A percentile compares a stretch with the other conserved stretches of the same genome.
Conservation (phyloP, 345 rosid species). For the Bretschneidera sinensis region DNA sequence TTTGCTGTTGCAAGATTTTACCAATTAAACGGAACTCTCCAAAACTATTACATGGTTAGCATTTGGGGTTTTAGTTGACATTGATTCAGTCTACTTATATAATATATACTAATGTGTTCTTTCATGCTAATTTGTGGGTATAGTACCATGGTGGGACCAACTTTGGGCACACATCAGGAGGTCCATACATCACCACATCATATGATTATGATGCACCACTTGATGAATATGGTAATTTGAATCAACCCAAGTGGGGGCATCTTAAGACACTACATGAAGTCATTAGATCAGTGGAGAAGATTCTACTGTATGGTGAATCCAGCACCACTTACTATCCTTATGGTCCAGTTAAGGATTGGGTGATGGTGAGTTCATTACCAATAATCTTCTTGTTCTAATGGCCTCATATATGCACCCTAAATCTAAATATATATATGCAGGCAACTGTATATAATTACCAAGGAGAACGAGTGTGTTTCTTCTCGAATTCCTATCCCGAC, state of each 20-base stretch:
- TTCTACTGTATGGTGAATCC: neutral
- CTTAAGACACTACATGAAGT: conserved; percentile 17
- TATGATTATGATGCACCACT: conserved; percentile 43
- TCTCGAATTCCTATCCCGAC: neutral
- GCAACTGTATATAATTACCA: conserved; percentile 10
- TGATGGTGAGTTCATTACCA: neutral
- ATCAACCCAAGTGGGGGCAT: conserved; percentile 32
- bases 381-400: no score
- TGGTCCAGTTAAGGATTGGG: neutral
- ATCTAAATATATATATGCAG: no score
- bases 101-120: no score
- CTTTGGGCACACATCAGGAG: conserved; percentile 34
- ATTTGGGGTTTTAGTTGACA: neutral
- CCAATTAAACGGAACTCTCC: conserved; percentile 35
- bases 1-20: conserved; percentile 45
- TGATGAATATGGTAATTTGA: conserved; percentile 34
- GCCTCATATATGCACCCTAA: no score
- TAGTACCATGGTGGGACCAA: conserved; percentile 58
- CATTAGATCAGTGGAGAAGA: conserved; percentile 3
- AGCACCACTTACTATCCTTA: conserved; percentile 9
- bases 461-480: conserved; percentile 31
- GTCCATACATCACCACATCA: conserved; percentile 39
- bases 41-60: conserved; percentile 49
- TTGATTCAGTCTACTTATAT: neutral
- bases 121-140: no score